Percentiles rank a stretch among this genome's conserved stretches.
These are phyloP conservation scores for Paecilomyces variotii DNA, from an alignment of 2,329 filamentous ascomycete species.

Conservation along the genomic window DNA sequence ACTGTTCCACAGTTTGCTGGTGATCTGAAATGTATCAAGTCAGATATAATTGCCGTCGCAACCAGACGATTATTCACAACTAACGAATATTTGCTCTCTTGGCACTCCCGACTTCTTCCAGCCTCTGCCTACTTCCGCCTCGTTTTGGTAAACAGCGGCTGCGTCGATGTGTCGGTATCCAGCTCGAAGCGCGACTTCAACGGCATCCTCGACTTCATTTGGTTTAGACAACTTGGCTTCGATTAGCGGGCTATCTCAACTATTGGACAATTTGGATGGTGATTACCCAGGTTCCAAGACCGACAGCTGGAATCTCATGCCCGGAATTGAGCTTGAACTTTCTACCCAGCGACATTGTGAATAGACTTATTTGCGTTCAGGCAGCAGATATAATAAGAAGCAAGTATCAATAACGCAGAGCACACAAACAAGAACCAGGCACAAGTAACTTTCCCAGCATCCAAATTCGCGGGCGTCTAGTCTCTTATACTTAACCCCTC, in stretches of 20 bases:
- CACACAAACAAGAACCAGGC: not conserved
- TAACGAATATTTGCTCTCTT: constrained; percentile 24
- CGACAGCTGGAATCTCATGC: constrained; percentile 34
- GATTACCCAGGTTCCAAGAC: constrained; percentile 35
- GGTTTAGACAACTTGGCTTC: constrained; percentile 21
- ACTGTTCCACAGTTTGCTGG: constrained; percentile 53
- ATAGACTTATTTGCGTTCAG: not conserved
- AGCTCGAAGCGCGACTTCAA: constrained; percentile 35
- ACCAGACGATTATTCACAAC: constrained; percentile 6
- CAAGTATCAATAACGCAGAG: not conserved
- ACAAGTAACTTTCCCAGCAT: not conserved
- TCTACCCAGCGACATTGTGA: constrained; percentile 25
- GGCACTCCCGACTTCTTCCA: constrained; percentile 26
- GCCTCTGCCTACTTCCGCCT: constrained; percentile 23
- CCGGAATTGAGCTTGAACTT: constrained; percentile 36
- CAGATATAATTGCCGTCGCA: not conserved
- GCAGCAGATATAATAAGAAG: not conserved
- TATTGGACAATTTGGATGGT: not conserved
- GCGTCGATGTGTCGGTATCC: constrained; percentile 38
- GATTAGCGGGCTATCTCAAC: not conserved
- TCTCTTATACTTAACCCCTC: not conserved
- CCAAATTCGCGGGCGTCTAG: not conserved
- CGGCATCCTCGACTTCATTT: constrained; percentile 42
- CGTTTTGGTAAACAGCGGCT: constrained; percentile 33
- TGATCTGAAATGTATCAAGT: constrained; percentile 29